These are phyloP conservation scores for Cajanus cajan DNA, from an alignment of 306 rosid species.

Conservation along the genomic window DNA sequence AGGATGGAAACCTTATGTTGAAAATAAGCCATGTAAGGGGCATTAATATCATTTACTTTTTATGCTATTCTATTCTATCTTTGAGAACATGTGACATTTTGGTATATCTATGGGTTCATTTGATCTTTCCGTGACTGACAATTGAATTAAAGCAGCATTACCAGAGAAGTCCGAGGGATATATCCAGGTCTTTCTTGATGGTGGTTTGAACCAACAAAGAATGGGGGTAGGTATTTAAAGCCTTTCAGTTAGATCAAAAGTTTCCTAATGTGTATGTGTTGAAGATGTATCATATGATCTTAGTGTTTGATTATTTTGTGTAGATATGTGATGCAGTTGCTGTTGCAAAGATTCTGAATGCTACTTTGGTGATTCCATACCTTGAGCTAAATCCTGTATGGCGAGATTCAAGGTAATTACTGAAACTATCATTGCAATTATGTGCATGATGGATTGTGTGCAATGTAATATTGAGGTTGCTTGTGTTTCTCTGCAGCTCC, in stretches of 20 bases:
- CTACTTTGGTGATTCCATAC: constrained; percentile 91
- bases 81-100: constrained; percentile 9
- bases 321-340: constrained; percentile 99
- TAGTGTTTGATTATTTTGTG: constrained; percentile 26
- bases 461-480: constrained; percentile 20
- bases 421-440: constrained; percentile 7
- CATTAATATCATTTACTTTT: not conserved
- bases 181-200: constrained; percentile 94
- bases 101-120: constrained; percentile 1
- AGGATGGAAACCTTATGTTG: constrained; percentile 66
- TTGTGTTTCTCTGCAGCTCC: constrained; percentile 61
- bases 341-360: constrained; percentile 89
- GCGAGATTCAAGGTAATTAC: constrained; percentile 78
- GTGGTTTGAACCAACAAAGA: constrained; percentile 98
- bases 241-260: not conserved
- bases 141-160: constrained; percentile 59
- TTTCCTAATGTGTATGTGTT: not conserved
- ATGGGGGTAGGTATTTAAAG: constrained; percentile 83
- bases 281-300: not conserved
- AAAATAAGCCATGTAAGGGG: constrained; percentile 57
- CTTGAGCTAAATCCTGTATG: constrained; percentile 96
- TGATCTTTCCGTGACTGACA: constrained; percentile 13
- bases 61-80: not conserved
- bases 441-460: constrained; percentile 18
- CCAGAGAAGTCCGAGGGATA: constrained; percentile 79